Evolutionary conservation across 1,139 yeast species (phyloP).

Genomic region (Dujonia santamariae): DNA sequence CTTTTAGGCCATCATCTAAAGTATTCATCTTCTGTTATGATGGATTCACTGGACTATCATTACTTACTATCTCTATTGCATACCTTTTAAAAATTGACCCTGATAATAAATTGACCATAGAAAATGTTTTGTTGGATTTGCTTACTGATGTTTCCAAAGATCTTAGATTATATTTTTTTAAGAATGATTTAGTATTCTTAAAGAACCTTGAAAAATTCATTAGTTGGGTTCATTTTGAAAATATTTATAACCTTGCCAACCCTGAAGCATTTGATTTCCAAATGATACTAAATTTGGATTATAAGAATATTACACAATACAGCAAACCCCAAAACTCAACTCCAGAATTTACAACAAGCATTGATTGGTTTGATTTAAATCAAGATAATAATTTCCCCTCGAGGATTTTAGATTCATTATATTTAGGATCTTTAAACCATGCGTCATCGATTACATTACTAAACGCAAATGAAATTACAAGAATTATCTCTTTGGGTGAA

Average conservation of each 20-base stretch:
- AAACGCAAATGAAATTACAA: conserved; percentile 20
- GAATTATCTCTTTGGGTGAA: conserved; percentile 37
- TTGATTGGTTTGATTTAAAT: conserved; percentile 35
- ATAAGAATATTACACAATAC: conserved; percentile 13
- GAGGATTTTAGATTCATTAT: conserved; percentile 25
- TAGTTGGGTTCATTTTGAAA: conserved; percentile 17
- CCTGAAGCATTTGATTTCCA: neutral
- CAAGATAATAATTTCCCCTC: conserved; percentile 40
- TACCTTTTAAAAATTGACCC: conserved; percentile 18
- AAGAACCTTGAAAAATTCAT: conserved; percentile 31
- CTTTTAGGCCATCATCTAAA: conserved; percentile 18
- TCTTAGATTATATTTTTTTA: conserved; percentile 30
- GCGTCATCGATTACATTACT: conserved; percentile 33
- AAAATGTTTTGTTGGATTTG: conserved; percentile 21
- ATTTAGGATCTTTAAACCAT: conserved; percentile 35
- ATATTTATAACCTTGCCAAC: conserved; percentile 4
- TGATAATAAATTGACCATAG: conserved; percentile 14
- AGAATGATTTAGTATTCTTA: conserved; percentile 30
- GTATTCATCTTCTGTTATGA: conserved; percentile 36
- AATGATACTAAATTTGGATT: conserved; percentile 9
- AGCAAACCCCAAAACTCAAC: conserved; percentile 6
- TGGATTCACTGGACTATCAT: conserved; percentile 40
- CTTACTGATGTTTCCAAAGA: conserved; percentile 12
- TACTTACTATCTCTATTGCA: conserved; percentile 26
- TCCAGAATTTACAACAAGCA: conserved; percentile 6